Percentiles rank a stretch among this genome's conserved stretches.
Conservation (phyloP, 106 monocot species). For the Apostasia ramifera region DNA sequence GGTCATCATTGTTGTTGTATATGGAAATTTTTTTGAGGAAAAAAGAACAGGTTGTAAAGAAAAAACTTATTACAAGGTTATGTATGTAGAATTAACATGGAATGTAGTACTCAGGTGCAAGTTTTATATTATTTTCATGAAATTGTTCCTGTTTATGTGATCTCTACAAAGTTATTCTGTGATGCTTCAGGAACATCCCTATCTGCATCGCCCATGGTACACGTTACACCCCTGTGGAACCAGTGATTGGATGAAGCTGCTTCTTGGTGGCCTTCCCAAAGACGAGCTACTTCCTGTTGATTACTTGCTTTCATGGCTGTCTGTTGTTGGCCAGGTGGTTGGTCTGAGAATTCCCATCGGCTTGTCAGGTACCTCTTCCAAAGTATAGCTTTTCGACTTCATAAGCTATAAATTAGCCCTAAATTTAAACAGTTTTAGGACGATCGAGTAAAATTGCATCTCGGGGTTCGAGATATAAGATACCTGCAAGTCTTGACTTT, state of each 20-base stretch:
- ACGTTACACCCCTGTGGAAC: conserved; percentile 93
- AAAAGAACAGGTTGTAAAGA: too few relatives aligned
- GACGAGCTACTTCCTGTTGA: conserved; percentile 2
- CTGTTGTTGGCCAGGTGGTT: conserved; percentile 75
- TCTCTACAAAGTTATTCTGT: not conserved
- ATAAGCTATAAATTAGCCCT: not conserved
- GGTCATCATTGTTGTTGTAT: too few relatives aligned
- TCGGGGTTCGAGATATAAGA: too few relatives aligned
- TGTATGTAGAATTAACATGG: too few relatives aligned
- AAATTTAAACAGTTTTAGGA: too few relatives aligned
- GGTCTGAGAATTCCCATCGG: conserved; percentile 63
- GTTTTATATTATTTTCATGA: too few relatives aligned
- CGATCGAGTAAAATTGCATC: too few relatives aligned
- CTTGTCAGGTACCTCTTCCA: conserved; percentile 19
- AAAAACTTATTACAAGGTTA: too few relatives aligned
- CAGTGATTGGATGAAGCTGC: conserved; percentile 78
- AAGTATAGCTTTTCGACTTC: not conserved
- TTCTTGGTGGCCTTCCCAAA: conserved; percentile 17
- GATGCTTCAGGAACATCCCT: conserved; percentile 74
- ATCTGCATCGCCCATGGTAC: conserved; percentile 72
- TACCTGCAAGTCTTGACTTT: too few relatives aligned
- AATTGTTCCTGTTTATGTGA: too few relatives aligned
- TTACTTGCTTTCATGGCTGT: conserved; percentile 75
- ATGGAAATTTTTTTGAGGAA: too few relatives aligned
- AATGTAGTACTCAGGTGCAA: too few relatives aligned